These are phyloP conservation scores for Coniferiporia weirii DNA, from an alignment of 1,284 basidiomycete genomes.

Conservation along the genomic window DNA sequence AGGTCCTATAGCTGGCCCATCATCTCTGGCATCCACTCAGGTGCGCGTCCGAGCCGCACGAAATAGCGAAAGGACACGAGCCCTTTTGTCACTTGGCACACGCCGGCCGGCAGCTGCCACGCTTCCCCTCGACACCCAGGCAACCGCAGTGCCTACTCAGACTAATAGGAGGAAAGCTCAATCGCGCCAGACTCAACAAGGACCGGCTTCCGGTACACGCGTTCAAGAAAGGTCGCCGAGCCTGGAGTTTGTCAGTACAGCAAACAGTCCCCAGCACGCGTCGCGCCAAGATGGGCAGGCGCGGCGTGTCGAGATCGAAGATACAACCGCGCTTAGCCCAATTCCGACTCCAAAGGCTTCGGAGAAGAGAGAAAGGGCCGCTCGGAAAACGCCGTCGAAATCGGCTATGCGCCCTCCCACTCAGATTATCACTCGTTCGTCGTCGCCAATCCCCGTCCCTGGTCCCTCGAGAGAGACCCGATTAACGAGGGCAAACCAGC, in stretches of 20 bases:
- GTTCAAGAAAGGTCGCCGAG: neutral
- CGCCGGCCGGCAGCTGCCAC: neutral
- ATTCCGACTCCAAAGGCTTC: neutral
- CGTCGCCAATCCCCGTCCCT: neutral
- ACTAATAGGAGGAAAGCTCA: neutral
- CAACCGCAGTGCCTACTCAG: slow-evolving; percentile 1
- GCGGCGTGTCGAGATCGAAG: neutral
- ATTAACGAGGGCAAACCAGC: neutral
- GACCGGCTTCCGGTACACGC: neutral
- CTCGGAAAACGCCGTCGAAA: neutral
- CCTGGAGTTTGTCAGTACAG: neutral
- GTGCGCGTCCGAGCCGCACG: neutral
- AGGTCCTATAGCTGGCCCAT: neutral
- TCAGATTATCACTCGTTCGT: neutral
- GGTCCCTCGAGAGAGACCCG: neutral
- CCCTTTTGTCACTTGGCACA: neutral
- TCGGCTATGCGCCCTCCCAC: neutral
- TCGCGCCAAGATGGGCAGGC: neutral
- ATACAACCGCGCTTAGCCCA: neutral
- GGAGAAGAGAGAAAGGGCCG: neutral
- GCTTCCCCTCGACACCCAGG: neutral
- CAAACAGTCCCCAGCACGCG: no score
- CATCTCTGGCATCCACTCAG: neutral
- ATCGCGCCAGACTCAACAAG: neutral
- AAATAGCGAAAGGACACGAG: neutral